Evolutionary conservation across 169 alveolate genomes (phyloP).

Genomic region (Plasmodium adleri): DNA sequence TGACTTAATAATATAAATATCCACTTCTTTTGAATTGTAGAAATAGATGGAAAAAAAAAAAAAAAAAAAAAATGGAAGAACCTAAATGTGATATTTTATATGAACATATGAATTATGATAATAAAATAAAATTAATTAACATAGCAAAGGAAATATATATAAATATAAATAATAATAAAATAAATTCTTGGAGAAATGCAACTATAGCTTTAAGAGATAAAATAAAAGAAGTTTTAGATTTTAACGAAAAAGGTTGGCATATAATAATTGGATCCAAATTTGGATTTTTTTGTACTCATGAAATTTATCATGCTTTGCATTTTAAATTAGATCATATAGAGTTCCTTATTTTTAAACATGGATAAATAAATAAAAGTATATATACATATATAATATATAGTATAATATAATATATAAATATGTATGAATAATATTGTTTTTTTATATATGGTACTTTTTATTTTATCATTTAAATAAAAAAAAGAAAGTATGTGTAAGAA

Average conservation of each 20-base stretch:
- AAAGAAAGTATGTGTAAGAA: too few relatives aligned
- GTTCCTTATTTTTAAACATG: constrained; percentile 70
- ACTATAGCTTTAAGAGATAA: constrained; percentile 71
- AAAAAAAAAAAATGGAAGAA: constrained; percentile 46
- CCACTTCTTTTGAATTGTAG: neutral
- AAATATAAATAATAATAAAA: constrained; percentile 69
- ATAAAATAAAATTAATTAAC: constrained; percentile 57
- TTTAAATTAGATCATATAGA: constrained; percentile 72
- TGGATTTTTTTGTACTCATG: constrained; percentile 76
- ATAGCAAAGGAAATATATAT: constrained; percentile 66
- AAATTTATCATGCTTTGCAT: constrained; percentile 70
- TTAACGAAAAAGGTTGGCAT: constrained; percentile 76
- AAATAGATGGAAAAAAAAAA: neutral
- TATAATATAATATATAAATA: too few relatives aligned
- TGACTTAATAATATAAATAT: too few relatives aligned
- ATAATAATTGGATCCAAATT: constrained; percentile 62
- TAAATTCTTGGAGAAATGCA: constrained; percentile 75
- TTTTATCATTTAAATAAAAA: too few relatives aligned
- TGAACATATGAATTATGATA: constrained; percentile 70
- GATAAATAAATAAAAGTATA: constrained; percentile 6
- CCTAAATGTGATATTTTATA: constrained; percentile 73
- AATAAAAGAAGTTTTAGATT: constrained; percentile 66
- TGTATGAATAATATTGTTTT: too few relatives aligned
- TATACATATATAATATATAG: too few relatives aligned
- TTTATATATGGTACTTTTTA: too few relatives aligned